Evolutionary conservation across 2,329 filamentous ascomycete species (phyloP), one percentile per base, ranked within the genome.

Genomic region (Calonectria pauciramosa): DNA sequence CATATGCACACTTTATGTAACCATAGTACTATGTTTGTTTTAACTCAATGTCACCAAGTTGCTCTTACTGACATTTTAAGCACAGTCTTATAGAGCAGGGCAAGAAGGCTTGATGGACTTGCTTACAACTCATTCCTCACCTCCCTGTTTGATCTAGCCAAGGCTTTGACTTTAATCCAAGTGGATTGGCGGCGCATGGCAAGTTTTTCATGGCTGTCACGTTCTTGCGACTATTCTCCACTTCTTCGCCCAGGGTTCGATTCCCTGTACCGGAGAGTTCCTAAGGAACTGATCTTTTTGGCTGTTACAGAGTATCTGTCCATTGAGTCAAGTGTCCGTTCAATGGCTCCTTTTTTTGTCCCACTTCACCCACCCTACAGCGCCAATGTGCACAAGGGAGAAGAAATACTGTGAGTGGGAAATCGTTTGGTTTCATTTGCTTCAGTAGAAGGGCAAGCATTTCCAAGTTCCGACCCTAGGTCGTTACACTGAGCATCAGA

Each of bases 231-330:
- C 52, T 32, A 16, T 34, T 56, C 30, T 18, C 26, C 51, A 30
- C 51, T 30, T 18, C 16, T 28, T 32, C 18, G 20, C 30, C 75
- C 34, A n/a, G 20, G 20, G 20, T 56, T 56, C 52, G 52, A 56
- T 56, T 56, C 52, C 54, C 54, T 59, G 54, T 59, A 59, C 59
- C 59, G 59, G 59, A 64, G 59, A 59, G 32, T 26, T 38, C n/a
- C n/a, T 26, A 0, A 26, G 13, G 23, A 8, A 26, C 20, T 47
- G 26, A 47, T 7, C 38, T 64, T 47, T 64, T 64, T 64, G 59
- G 11, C n/a, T 20, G 13, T 3, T 8, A 20, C 28, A n/a, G n/a
- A n/a, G n/a, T n/a, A 20, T 9, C 1, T 41, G 14, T 28, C 9
- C 2, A 20, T 28, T 28, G 56, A 60, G 26, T 54, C 26, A 44